A percentile compares a stretch with the other conserved stretches of the same genome.
phyloP scores from a whole-genome alignment of 2,329 filamentous ascomycete genomes.

The Ophiocordyceps camponoti-saundersi region DNA sequence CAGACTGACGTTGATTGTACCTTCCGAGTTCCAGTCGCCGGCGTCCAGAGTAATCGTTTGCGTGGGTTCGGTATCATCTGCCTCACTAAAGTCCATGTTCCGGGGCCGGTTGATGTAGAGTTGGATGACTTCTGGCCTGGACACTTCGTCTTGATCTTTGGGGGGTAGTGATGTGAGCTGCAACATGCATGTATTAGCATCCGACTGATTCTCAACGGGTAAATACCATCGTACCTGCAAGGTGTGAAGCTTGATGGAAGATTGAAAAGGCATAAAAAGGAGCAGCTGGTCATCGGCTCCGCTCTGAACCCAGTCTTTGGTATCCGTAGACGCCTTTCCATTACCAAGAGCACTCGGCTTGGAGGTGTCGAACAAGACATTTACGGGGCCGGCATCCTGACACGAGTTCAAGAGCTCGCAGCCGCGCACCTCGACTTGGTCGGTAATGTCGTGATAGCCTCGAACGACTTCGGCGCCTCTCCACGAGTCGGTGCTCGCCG shows the following conservation, averaged over 20 bases:
- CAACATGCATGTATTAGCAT: constrained; percentile 12
- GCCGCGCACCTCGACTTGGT: constrained; percentile 61
- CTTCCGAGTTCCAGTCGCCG: constrained; percentile 67
- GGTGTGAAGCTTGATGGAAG: constrained; percentile 77
- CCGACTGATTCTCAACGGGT: neutral
- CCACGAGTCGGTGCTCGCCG: constrained; percentile 40
- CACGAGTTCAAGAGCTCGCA: constrained; percentile 82
- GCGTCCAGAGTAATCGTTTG: constrained; percentile 61
- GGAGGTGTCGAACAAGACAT: constrained; percentile 51
- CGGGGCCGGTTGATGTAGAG: constrained; percentile 79
- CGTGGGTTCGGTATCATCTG: constrained; percentile 67
- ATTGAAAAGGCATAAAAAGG: constrained; percentile 80
- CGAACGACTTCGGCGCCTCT: constrained; percentile 57
- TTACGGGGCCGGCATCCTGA: constrained; percentile 54
- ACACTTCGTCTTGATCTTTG: constrained; percentile 53
- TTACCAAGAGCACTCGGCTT: constrained; percentile 49
- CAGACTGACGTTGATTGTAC: constrained; percentile 54
- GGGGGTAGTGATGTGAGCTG: constrained; percentile 72
- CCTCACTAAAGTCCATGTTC: constrained; percentile 89
- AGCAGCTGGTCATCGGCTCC: constrained; percentile 95
- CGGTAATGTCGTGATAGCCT: constrained; percentile 70
- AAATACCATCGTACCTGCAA: constrained; percentile 33
- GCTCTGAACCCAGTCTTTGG: constrained; percentile 80
- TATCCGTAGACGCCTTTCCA: constrained; percentile 23
- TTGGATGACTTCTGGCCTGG: constrained; percentile 68